Conservation (phyloP, 257 asterid genomes). For the Solanum stenotomum region DNA sequence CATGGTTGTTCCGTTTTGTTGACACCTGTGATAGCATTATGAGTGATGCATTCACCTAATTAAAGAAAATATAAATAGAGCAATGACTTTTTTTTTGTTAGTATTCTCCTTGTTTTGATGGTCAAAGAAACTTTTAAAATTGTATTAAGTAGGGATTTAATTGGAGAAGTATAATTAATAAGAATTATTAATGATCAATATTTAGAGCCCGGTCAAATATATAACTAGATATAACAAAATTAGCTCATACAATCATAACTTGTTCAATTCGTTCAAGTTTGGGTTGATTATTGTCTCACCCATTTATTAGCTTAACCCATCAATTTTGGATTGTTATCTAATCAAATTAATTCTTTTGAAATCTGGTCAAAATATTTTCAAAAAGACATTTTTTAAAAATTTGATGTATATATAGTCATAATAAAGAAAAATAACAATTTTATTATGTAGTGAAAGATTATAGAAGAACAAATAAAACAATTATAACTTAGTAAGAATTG, state of each 20-base stretch:
- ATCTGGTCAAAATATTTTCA: no score
- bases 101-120: background rate
- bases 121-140: background rate
- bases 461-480: no score
- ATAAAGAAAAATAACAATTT: no score
- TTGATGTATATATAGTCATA: background rate
- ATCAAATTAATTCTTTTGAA: background rate
- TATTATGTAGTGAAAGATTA: no score
- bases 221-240: background rate
- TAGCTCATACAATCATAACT: background rate
- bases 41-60: background rate
- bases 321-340: background rate
- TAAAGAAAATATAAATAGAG: background rate
- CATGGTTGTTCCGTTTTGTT: background rate
- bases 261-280: background rate
- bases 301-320: no score
- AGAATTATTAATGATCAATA: background rate
- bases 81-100: background rate
- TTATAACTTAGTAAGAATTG: background rate
- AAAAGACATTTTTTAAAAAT: no score
- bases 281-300: background rate
- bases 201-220: background rate
- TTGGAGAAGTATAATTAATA: background rate
- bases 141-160: background rate
- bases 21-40: background rate